Base-by-base conservation (phyloP, 1,139 yeast genomes). In the Protomyces macrosporus region DNA sequence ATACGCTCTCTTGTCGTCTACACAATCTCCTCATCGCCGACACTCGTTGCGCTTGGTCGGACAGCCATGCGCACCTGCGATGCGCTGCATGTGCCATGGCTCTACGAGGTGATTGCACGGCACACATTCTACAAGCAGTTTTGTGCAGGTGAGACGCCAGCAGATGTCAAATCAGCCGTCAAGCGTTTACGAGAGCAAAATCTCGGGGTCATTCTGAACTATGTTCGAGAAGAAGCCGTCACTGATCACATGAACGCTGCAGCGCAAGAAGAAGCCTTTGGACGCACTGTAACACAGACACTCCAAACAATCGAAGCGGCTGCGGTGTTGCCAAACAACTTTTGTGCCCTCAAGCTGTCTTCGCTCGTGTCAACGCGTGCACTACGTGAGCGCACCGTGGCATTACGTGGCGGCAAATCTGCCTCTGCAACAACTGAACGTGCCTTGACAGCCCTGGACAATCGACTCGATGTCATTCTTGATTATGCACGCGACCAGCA, bases 271-370 rank as follows among this genome's bases (percentile, higher is more conserved):
- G 79, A 75, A 61, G 63, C 68, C 32, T 75, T 75, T 16, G 79
- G 80, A 68, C 81, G 83, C 68, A 81, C 88, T 45, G 76, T 79
- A 33, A 86, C 86, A 72, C 86, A 95, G 35, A 80, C 83, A 65
- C 69, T 74, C 62, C 78, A 79, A 59, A 88, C 96, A 9, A 82
- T 91, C 60, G 82, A 81, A 62, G 76, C 30, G 77, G 79, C 42
- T 74, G 72, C 68, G 70, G 52, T 37, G 40, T 36, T 42, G 50
- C 65, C 52, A 90, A 91, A 53, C 53, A 53, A 58, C 50, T 87
- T 87, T 73, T 87, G 90, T 67, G 98, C 97, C 1, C 80, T 93
- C 73, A 93, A 93, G 77, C 97, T 98, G 60, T 89, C 97, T 30
- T 98, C 89, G 68, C 79, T 83, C 62, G 82, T 87, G 74, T 95